Percentiles rank a stretch among this genome's conserved stretches.
Conservation (phyloP, 75 land plant genomes). For the Gnetum montanum region DNA sequence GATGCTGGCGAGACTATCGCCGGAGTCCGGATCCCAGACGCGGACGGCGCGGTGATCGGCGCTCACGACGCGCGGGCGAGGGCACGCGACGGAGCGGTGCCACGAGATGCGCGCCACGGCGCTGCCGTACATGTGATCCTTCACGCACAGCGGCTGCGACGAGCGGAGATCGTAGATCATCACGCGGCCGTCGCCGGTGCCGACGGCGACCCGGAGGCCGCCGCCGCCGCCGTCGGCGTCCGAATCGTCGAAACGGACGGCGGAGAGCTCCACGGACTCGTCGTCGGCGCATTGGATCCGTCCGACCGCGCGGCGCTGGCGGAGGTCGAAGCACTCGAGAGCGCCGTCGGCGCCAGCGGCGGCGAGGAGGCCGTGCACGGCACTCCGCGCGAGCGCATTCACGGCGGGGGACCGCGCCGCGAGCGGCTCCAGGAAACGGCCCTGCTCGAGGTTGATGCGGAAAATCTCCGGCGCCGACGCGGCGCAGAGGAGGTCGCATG, state of each 20-base stretch:
- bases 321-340: conserved; percentile 90
- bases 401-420: too few species aligned
- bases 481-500: conserved; percentile 88
- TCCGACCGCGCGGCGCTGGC: conserved; percentile 76
- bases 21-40: conserved; percentile 90
- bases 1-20: conserved; percentile 74
- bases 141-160: conserved; percentile 63
- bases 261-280: too few species aligned
- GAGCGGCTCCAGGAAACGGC: conserved; percentile 13
- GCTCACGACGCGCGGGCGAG: conserved; percentile 52
- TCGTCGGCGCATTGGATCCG: too few species aligned
- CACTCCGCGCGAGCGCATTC: too few species aligned
- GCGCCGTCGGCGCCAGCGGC: conserved; percentile 98
- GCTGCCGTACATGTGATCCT: conserved; percentile 88
- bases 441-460: conserved; percentile 94
- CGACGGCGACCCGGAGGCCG: too few species aligned
- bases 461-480: conserved; percentile 96
- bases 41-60: conserved; percentile 73
- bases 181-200: too few species aligned
- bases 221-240: too few species aligned
- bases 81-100: conserved; percentile 68
- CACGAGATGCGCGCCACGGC: conserved; percentile 88
- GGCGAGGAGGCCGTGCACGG: conserved; percentile 87
- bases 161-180: conserved; percentile 89
- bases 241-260: too few species aligned